Base-by-base conservation (phyloP, 768 basidiomycete species). In the Gyrodon lividus region DNA sequence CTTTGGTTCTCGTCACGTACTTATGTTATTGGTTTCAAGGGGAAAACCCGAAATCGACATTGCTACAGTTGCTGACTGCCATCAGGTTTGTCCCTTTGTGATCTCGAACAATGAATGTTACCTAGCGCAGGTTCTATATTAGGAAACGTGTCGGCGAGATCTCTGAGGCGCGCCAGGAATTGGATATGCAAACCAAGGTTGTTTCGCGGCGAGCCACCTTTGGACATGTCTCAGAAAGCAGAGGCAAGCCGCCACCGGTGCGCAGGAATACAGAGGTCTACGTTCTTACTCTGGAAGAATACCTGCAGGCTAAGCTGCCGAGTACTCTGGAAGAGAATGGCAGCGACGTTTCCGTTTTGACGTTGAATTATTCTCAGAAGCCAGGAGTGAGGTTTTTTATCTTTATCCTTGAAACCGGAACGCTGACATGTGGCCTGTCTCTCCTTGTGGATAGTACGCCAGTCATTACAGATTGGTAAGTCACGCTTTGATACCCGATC, bases 381-480 rank as follows among this genome's bases (percentile, higher is more conserved):
- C 65, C 64, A 14, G 43, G 51, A 33, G 62, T 58, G 40, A 34
- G 64, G 50, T 28, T 4, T 31, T 20, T 3, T 6, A 6, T 22
- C 30, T 22, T 17, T 20, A 6, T 44, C 5, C 7, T 35, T 20
- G 17, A 28, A 4, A 40, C 28, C 24, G 6, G 12, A 39, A 39
- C 24, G 31, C 12, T 57, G 12, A 51, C n/a, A 7, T 7, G 6
- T 19, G 10, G 16, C 23, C 7, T 48, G 17, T 26, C 7, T 13
- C 23, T 30, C 19, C 23, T 45, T 52, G 14, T 16, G 26, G 1
- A 17, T 44, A 66, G 64, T 67, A 57, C 20, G 52, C 65, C 7
- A 66, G 65, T 23, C 64, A 62, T 28, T 58, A 49, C 37, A 60
- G 44, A 37, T 40, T 66, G 19, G 64, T 67, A 22, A 53, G 59